Evolutionary conservation across 2,329 filamentous ascomycete genomes (phyloP).

Genomic region (Mariannaea sp.): DNA sequence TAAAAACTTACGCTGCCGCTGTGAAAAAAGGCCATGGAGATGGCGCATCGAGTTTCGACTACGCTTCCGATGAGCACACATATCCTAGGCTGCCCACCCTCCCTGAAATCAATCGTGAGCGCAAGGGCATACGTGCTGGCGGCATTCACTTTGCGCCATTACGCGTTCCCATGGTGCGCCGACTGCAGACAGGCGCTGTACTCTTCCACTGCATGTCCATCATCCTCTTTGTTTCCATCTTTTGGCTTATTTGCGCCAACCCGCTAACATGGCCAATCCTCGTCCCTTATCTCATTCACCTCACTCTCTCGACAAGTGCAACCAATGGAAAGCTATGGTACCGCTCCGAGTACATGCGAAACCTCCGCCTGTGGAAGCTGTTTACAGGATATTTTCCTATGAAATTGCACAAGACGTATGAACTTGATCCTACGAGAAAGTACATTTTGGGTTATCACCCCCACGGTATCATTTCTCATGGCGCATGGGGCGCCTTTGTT

Average conservation of each 20-base stretch:
- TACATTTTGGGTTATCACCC: constrained; percentile 98
- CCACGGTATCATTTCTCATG: constrained; percentile 95
- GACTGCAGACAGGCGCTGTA: constrained; percentile 79
- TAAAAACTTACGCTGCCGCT: constrained; percentile 33
- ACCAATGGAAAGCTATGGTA: constrained; percentile 75
- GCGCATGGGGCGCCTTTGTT: constrained; percentile 89
- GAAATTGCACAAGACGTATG: constrained; percentile 80
- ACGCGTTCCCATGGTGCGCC: constrained; percentile 71
- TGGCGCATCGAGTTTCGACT: constrained; percentile 1
- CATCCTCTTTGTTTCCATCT: constrained; percentile 72
- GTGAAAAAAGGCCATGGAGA: constrained; percentile 16
- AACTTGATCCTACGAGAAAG: constrained; percentile 79
- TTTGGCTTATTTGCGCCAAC: constrained; percentile 90
- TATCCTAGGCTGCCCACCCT: constrained; percentile 40
- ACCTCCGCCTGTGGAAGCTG: constrained; percentile 78
- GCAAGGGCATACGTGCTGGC: constrained; percentile 45
- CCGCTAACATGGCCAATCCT: constrained; percentile 87
- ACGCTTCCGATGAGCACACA: constrained; percentile 19
- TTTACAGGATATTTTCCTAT: constrained; percentile 95
- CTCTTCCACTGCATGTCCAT: constrained; percentile 75
- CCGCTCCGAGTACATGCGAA: constrained; percentile 76
- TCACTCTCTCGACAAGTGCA: constrained; percentile 77
- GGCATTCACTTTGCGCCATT: constrained; percentile 85
- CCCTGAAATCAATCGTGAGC: constrained; percentile 31
- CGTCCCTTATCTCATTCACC: constrained; percentile 79